Percentiles rank a stretch among this genome's conserved stretches.
Conservation (phyloP, 164 flowering plant genomes). For the Stephania yunnanensis region DNA sequence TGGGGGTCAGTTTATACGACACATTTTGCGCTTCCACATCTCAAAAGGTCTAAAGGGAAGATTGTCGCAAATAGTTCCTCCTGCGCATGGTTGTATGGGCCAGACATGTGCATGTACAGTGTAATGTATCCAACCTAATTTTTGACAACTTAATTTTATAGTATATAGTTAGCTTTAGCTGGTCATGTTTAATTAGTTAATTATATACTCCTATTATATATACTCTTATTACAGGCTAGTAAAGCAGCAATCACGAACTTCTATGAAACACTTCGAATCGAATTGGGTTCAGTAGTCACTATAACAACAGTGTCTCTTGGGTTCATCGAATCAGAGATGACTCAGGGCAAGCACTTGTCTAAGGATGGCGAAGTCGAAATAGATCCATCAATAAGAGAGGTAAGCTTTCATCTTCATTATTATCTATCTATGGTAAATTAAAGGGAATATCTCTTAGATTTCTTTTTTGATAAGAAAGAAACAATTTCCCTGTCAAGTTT, state of each 20-base stretch:
- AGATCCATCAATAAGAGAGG: conserved; percentile 42
- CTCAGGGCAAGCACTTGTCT: conserved; percentile 34
- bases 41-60: conserved; percentile 40
- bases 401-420: conserved; percentile 20
- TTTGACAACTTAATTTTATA: no score
- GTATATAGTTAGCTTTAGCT: no score
- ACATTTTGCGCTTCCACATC: conserved; percentile 43
- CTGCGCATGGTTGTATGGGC: conserved; percentile 30
- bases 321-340: conserved; percentile 45
- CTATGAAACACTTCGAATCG: conserved; percentile 50
- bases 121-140: conserved; percentile 19
- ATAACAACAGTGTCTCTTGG: conserved; percentile 62
- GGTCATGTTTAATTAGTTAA: no score
- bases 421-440: not conserved
- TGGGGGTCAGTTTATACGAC: conserved; percentile 55
- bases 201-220: not conserved
- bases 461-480: no score
- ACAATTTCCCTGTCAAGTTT: no score
- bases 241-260: conserved; percentile 52
- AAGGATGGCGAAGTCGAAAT: conserved; percentile 30
- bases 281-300: conserved; percentile 34
- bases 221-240: conserved; percentile 44
- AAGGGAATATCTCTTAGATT: no score
- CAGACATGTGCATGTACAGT: conserved; percentile 32
- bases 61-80: conserved; percentile 36